These are phyloP conservation scores for Hypoxylon sp. DNA, from an alignment of 2,329 filamentous ascomycete species.

Conservation along the genomic window DNA sequence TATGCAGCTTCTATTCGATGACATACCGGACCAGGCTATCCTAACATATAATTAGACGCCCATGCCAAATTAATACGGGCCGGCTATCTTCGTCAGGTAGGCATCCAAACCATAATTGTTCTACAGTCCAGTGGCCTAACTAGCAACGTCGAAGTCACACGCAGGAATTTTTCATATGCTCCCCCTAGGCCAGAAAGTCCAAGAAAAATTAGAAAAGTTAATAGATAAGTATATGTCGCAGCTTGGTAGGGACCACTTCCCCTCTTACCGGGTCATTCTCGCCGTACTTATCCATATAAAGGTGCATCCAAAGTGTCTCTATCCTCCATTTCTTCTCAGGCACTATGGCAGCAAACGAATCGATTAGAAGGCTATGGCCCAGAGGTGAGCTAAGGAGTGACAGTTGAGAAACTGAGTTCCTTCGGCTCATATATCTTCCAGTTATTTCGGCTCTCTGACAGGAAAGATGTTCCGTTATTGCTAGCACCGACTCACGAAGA, in stretches of 20 bases:
- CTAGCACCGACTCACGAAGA: conserved; percentile 96
- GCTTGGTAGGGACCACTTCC: conserved; percentile 67
- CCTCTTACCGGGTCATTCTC: not conserved
- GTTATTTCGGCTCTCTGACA: conserved; percentile 85
- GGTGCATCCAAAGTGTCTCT: conserved; percentile 71
- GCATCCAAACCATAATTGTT: conserved; percentile 39
- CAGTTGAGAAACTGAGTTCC: conserved; percentile 7
- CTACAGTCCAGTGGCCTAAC: conserved; percentile 25
- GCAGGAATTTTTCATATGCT: conserved; percentile 94
- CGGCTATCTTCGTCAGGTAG: conserved; percentile 80
- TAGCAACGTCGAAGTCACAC: conserved; percentile 72
- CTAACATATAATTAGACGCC: conserved; percentile 65
- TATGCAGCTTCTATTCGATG: conserved; percentile 50
- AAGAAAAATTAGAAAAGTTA: conserved; percentile 86
- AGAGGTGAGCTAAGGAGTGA: conserved; percentile 70
- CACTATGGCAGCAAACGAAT: conserved; percentile 87
- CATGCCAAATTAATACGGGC: conserved; percentile 78
- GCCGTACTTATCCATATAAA: conserved; percentile 38
- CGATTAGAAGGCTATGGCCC: conserved; percentile 79
- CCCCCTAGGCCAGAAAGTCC: conserved; percentile 87
- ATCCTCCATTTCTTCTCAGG: conserved; percentile 87
- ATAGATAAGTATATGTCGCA: conserved; percentile 91
- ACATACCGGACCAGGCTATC: not conserved
- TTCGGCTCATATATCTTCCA: conserved; percentile 58
- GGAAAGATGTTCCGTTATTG: conserved; percentile 80